Conservation (phyloP, 2,329 filamentous ascomycete genomes). For the Colletotrichum phormii region DNA sequence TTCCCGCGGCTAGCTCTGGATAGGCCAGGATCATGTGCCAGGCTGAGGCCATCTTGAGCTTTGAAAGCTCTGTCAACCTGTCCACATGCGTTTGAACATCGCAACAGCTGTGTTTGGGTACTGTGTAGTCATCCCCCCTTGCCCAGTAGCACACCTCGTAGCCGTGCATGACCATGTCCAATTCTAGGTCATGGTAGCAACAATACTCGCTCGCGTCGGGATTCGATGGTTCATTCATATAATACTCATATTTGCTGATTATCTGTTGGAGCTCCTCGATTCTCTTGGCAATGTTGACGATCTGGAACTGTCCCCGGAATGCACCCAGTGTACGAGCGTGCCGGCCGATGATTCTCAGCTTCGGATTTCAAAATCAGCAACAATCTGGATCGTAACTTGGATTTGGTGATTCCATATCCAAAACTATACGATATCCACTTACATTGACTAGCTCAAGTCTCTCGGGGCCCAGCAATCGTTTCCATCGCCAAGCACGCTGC, state of each 20-base stretch:
- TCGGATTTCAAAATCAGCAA: neutral
- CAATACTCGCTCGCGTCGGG: neutral
- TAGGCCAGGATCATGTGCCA: neutral
- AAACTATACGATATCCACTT: neutral
- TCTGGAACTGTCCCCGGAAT: neutral
- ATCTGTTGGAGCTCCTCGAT: neutral
- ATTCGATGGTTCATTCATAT: neutral
- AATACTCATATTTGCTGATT: too few relatives aligned
- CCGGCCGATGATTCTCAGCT: neutral
- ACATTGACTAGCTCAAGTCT: neutral
- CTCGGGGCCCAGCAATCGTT: neutral
- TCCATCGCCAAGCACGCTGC: neutral
- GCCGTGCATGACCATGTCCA: neutral
- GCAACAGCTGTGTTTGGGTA: neutral
- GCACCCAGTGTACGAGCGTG: neutral
- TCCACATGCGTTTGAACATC: neutral
- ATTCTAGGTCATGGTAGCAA: neutral
- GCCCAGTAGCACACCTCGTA: neutral
- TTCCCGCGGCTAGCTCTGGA: neutral
- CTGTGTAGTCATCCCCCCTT: accelerated
- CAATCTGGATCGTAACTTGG: neutral
- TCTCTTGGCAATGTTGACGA: neutral
- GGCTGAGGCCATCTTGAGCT: neutral
- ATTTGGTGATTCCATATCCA: too few relatives aligned
- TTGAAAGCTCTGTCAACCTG: neutral